These are phyloP conservation scores for Mycena vulgaris DNA, from an alignment of 768 basidiomycete species.

Conservation along the genomic window DNA sequence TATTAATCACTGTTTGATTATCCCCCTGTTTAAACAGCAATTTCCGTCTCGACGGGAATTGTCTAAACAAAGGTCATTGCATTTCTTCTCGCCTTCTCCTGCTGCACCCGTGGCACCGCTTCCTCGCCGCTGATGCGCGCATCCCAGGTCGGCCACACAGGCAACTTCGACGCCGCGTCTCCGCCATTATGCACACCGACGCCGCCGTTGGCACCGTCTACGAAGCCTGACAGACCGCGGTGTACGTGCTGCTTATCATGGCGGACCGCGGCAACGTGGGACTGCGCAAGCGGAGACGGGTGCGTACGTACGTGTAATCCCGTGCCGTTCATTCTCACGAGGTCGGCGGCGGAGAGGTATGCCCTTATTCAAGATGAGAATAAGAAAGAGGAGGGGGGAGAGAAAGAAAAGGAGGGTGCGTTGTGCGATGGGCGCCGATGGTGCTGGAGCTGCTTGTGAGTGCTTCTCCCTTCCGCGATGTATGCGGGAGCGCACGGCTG, in stretches of 20 bases:
- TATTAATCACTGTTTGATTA: no score
- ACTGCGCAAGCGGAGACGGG: constrained; percentile 89
- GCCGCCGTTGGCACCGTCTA: constrained; percentile 90
- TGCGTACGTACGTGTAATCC: constrained; percentile 88
- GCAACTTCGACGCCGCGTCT: constrained; percentile 92
- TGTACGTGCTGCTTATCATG: constrained; percentile 91
- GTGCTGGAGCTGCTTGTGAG: constrained; percentile 86
- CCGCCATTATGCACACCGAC: constrained; percentile 92
- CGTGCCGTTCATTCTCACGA: constrained; percentile 84
- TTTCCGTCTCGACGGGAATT: no score
- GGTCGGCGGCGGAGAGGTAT: constrained; percentile 73
- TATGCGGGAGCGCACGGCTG: no score
- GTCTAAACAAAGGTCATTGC: no score
- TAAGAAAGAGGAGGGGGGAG: constrained; percentile 55
- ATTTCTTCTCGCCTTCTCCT: no score
- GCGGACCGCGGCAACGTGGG: constrained; percentile 97
- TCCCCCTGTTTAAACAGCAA: no score
- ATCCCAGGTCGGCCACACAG: constrained; percentile 89
- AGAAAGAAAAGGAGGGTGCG: constrained; percentile 80
- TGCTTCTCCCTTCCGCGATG: not conserved
- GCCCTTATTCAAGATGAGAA: constrained; percentile 62
- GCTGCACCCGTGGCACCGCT: no score
- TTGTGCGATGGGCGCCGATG: constrained; percentile 93
- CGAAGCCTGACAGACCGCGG: constrained; percentile 74
- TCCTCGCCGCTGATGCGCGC: no score